Evolutionary conservation across 2,329 filamentous ascomycete genomes (phyloP), one percentile per base, ranked within the genome.

Genomic region (Aspergillus tubingensis): DNA sequence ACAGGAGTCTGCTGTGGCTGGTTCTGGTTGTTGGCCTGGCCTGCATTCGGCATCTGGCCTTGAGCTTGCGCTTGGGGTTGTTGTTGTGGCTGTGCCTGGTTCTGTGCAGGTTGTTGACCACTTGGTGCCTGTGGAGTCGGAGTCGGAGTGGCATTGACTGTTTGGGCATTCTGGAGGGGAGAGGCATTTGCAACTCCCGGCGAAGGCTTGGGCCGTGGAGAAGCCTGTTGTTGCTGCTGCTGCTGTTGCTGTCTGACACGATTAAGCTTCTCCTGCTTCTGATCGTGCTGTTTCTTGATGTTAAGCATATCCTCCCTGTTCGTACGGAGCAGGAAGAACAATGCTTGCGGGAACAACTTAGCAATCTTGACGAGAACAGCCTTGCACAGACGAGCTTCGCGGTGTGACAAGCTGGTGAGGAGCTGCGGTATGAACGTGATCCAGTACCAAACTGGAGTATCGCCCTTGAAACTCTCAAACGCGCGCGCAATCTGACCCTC

Each of bases 361-460:
- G 95, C 95, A 72, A 99, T 92, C 81, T 95, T 96, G 23, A 92
- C 85, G 17, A 99, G 84, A 53, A 99, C 91, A 54, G 87, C 86
- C 73, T 95, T 90, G 48, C 94, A 91, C 51, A 96, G 89, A 4
- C 88, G 87, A 11, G 92, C 94, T 77, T 99, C 96, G 68, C 94
- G 93, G 72, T 97, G 89, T 2, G 91, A 91, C 54, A 99, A 83
- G 55, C 94, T 95, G 47, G 92, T 94, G 32, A 99, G 86, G 44
- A 99, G 84, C 76, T 99, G 95, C 17, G 95, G 95, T 65, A 99
- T 98, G 75, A 96, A 99, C 0, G 94, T 98, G 68, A 98, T 97
- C 95, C 95, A 99, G 79, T 98, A 99, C 95, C 95, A 99, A 11
- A 96, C 92, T 0, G 93, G 92, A 2, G 92, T 96, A 68, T 99